Percentiles rank a stretch among this genome's conserved stretches.
phyloP scores from a whole-genome alignment of 2,329 filamentous ascomycete species.

The Ophioceras dolichostomum region DNA sequence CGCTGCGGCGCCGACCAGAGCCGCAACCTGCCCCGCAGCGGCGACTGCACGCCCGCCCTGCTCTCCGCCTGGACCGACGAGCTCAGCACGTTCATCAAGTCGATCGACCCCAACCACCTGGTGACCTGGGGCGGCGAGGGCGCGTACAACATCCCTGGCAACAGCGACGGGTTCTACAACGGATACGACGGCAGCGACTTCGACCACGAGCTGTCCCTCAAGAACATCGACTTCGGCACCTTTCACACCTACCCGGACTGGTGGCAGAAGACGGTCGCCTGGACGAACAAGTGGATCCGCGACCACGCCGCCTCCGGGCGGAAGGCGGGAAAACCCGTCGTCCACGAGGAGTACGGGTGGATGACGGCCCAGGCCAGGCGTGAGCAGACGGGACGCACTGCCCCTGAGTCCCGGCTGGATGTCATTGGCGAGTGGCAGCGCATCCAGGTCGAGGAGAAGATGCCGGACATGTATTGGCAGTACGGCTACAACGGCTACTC shows the following conservation, averaged over 20 bases:
- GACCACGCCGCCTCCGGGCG: constrained; percentile 6
- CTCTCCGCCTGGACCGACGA: constrained; percentile 2
- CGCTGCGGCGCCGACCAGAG: constrained; percentile 27
- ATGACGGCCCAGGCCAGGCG: constrained; percentile 28
- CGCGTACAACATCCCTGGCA: constrained; percentile 2
- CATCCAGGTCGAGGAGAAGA: constrained; percentile 30
- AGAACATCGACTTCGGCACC: constrained; percentile 38
- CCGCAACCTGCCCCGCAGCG: constrained; percentile 2
- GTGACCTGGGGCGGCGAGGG: constrained; percentile 54
- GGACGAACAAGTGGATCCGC: constrained; percentile 6
- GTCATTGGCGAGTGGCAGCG: constrained; percentile 37
- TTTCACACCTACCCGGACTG: constrained; percentile 33
- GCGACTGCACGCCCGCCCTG: neutral
- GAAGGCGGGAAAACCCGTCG: constrained; percentile 49
- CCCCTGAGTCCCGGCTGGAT: constrained; percentile 23
- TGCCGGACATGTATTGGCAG: constrained; percentile 45
- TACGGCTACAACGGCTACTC: constrained; percentile 37
- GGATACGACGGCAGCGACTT: constrained; percentile 3
- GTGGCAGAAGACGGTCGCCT: constrained; percentile 1
- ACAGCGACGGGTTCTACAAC: constrained; percentile 2
- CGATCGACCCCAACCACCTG: constrained; percentile 28
- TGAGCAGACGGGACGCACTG: neutral
- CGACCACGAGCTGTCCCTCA: constrained; percentile 2
- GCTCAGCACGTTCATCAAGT: constrained; percentile 9
- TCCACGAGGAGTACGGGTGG: constrained; percentile 67